A percentile compares a stretch with the other conserved stretches of the same genome.
Conservation (phyloP, 2,329 filamentous ascomycete genomes). For the Xylariaceae sp. region DNA sequence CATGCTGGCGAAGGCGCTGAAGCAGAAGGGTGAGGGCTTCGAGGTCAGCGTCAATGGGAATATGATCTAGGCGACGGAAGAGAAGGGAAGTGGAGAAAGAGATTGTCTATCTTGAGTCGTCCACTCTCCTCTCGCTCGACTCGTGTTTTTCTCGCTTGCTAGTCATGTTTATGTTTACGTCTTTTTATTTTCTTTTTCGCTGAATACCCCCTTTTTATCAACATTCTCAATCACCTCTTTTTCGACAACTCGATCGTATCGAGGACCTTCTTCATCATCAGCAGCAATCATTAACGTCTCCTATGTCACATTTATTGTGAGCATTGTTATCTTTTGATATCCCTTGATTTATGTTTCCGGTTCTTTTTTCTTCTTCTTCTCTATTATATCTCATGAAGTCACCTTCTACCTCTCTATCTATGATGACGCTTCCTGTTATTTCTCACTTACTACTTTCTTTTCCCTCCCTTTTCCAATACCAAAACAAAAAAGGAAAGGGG, state of each 20-base stretch:
- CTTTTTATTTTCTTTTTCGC: constrained; percentile 2
- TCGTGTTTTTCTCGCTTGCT: constrained; percentile 3
- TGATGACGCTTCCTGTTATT: background rate
- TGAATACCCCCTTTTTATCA: background rate
- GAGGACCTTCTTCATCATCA: no score
- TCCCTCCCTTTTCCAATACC: constrained; percentile 18
- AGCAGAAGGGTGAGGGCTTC: constrained; percentile 77
- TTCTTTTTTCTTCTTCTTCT: no score
- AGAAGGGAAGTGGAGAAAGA: background rate
- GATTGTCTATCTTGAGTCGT: background rate
- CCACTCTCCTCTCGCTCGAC: constrained; percentile 9
- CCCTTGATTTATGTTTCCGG: background rate
- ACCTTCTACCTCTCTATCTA: constrained; percentile 8
- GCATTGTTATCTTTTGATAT: background rate
- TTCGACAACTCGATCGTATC: no score
- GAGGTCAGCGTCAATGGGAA: constrained; percentile 78
- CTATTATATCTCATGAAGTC: constrained; percentile 2
- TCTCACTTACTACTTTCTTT: constrained; percentile 7
- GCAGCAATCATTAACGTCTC: background rate
- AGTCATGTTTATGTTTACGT: background rate
- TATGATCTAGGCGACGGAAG: constrained; percentile 50
- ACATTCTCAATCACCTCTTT: background rate
- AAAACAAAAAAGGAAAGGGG: no score
- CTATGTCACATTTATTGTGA: background rate
- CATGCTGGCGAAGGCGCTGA: constrained; percentile 83